Base-by-base conservation (phyloP, 768 basidiomycete genomes). In the Russula compacta region DNA sequence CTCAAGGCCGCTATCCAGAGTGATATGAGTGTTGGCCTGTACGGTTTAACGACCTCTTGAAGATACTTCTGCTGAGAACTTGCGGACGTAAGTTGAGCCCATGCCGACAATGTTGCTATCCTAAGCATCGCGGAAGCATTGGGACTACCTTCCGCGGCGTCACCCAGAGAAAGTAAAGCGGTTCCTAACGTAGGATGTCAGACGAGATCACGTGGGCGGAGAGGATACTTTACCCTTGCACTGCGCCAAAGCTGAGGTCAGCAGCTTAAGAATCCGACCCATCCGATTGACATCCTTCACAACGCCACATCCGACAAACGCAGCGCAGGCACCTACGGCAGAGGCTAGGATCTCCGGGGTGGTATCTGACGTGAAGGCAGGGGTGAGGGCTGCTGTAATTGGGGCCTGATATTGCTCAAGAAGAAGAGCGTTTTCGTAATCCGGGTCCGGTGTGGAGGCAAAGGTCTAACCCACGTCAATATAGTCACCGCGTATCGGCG, bases 361-460 rank as follows among this genome's bases (percentile, higher is more conserved):
- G 0, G 94, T 92, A 70, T 98, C 97, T 0, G 92, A 81, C 1
- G 92, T 93, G 69, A 99, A 98, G 0, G 95, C 94, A 0, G 97
- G 95, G 0, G 95, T 98, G 17, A 98, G 79, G 0, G 97, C 97
- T 19, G 97, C 93, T 2, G 95, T 97, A 61, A 99, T 95, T 0
- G 97, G 95, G 0, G 97, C 95, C 74, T 99, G 97, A 72, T 97
- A 89, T 71, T 99, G 97, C 70, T 99, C 95, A 12, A 99, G 81
- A 3, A 99, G 77, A 6, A 95, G 77, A 0, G 90, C 84, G 61
- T 92, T 92, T 38, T 91, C 89, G 67, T 92, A 98, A 55, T 93
- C 93, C 2, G 94, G 92, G 73, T 99, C 97, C 0, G 92, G 89
- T 6, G 90, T 82, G 33, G 78, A 73, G 2, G 92, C 83, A 73